Evolutionary conservation across 2,329 filamentous ascomycete genomes (phyloP).

Genomic region (Penicillium sp.): DNA sequence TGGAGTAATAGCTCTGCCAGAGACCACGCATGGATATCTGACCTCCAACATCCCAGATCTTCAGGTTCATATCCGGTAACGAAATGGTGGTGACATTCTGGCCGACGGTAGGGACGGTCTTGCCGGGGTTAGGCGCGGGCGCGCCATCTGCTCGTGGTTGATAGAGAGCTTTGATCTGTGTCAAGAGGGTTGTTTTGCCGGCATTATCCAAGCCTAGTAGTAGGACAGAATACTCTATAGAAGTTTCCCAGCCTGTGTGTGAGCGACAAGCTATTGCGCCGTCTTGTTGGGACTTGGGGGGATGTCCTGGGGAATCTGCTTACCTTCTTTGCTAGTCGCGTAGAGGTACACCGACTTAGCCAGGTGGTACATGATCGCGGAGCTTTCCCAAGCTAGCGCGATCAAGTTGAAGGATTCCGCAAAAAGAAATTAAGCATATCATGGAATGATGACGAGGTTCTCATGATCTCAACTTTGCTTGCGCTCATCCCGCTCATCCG

Average conservation of each 20-base stretch:
- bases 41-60: slow-evolving; percentile 97
- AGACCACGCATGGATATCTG: slow-evolving; percentile 84
- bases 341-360: slow-evolving; percentile 92
- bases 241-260: background rate
- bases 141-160: slow-evolving; percentile 42
- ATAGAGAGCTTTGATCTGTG: slow-evolving; percentile 91
- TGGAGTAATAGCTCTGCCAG: slow-evolving; percentile 94
- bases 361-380: slow-evolving; percentile 80
- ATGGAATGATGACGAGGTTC: background rate
- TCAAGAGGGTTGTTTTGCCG: slow-evolving; percentile 96
- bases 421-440: background rate
- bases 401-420: slow-evolving; percentile 12
- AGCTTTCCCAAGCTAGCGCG: slow-evolving; percentile 18
- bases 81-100: slow-evolving; percentile 94
- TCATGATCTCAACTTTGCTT: slow-evolving; percentile 1
- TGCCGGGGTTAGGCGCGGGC: slow-evolving; percentile 61
- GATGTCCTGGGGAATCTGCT: slow-evolving; percentile 11
- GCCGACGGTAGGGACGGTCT: slow-evolving; percentile 94
- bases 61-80: slow-evolving; percentile 91
- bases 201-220: slow-evolving; percentile 97
- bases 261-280: background rate
- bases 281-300: background rate
- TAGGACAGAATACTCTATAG: slow-evolving; percentile 88
- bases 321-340: slow-evolving; percentile 95
- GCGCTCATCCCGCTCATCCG: slow-evolving; percentile 8